phyloP scores from a whole-genome alignment of 225 moss, liverwort and hornwort species.

The Asterella californica region DNA sequence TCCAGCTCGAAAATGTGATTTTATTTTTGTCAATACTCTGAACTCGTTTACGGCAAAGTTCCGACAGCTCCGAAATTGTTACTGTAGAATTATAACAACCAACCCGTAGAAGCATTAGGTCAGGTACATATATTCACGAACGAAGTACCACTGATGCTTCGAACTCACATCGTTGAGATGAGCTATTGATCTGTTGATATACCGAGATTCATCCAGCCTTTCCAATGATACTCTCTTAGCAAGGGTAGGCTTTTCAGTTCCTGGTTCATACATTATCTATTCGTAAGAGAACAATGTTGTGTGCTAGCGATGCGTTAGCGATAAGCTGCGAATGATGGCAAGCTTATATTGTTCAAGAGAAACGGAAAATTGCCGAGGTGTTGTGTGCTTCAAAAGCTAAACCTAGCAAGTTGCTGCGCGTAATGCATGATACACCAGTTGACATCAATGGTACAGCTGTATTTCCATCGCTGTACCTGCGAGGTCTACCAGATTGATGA shows the following conservation, averaged over 20 bases:
- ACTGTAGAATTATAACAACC: not conserved
- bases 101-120: not conserved
- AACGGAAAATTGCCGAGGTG: not conserved
- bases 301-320: not conserved
- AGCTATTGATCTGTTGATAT: conserved; percentile 67
- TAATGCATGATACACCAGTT: not conserved
- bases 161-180: conserved; percentile 67
- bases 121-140: not conserved
- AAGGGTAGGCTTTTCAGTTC: conserved; percentile 63
- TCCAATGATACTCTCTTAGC: conserved; percentile 49
- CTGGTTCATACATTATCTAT: conserved; percentile 26
- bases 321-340: not conserved
- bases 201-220: conserved; percentile 66
- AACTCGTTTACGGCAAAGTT: no score
- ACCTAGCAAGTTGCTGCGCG: not conserved
- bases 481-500: conserved; percentile 78
- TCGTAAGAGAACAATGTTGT: not conserved
- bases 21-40: not conserved
- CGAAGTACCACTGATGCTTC: not conserved
- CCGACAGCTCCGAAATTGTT: not conserved
- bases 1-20: not conserved
- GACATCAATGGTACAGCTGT: not conserved
- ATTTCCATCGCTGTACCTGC: conserved; percentile 41
- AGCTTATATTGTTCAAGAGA: not conserved
- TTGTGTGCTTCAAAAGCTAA: not conserved